Evolutionary conservation across 306 rosid species (phyloP), one percentile per base, ranked within the genome.

Genomic region (Rubus idaeus): DNA sequence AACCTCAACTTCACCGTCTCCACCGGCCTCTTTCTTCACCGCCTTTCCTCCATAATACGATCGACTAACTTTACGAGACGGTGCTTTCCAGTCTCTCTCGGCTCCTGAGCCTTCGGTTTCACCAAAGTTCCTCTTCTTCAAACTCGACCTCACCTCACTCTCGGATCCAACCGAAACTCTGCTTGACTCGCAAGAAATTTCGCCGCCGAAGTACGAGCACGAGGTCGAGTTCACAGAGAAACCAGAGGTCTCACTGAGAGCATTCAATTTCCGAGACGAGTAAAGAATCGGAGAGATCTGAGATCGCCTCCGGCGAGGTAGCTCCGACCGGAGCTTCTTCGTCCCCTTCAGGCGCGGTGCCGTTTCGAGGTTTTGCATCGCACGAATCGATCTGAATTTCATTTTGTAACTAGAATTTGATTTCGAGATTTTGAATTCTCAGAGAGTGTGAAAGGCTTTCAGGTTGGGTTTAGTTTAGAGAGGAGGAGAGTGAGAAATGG

Each of bases 271-370:
- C 69, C 46, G 30, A 0, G 89, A 75, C 4, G 71, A 17, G 52
- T 67, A 44, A 2, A 87, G 75, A 71, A 90, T 75, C 9, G 97
- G 91, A 44, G 91, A 89, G 75, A 95, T 82, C 78, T 77, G 88
- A 75, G 49, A 7, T 46, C 93, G 78, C 67, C 81, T 62, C 74
- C 97, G 90, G 82, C 91, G 94, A 78, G 86, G 82, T 2, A 91
- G 75, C 64, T 87, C 86, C 11, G 91, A 93, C 58, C 98, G 92
- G 77, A 86, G 97, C 89, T 87, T 91, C 91, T 84, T 90, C 81
- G 49, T 91, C 90, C 80, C 83, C 78, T 57, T 80, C 8, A 35
- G 44, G 51, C n/a, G 44, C n/a, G 50, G 69, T 2, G 20, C 75
- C 16, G 44, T 73, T 8, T 82, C 79, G 13, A 79, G 84, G 75